These are phyloP conservation scores for Lactuca sativa DNA, from an alignment of 129 eudicot genomes.

Conservation along the genomic window DNA sequence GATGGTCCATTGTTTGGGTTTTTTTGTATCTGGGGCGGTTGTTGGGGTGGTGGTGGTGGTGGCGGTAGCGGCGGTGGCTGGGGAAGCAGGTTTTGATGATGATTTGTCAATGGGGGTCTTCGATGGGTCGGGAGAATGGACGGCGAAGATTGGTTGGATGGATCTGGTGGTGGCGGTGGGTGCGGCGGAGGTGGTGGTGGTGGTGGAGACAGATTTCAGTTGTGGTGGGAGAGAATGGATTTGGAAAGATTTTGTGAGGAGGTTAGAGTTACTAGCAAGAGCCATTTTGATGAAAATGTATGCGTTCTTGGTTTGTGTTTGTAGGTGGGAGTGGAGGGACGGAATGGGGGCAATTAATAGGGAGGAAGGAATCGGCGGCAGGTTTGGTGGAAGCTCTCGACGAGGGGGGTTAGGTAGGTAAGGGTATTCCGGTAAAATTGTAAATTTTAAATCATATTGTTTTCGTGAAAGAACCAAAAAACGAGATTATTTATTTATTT, in stretches of 20 bases:
- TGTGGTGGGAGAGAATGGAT: constrained; percentile 19
- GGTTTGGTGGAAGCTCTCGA: neutral
- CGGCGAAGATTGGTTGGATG: constrained; percentile 53
- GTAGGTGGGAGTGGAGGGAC: neutral
- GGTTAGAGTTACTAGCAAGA: neutral
- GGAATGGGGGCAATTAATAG: neutral
- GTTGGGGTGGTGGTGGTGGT: constrained; percentile 19
- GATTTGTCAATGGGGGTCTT: constrained; percentile 31
- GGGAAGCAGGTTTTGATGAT: constrained; percentile 7
- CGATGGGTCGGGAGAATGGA: constrained; percentile 44
- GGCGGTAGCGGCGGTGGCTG: constrained; percentile 33
- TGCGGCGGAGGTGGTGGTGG: neutral
- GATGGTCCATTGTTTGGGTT: constrained; percentile 42
- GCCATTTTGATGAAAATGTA: neutral
- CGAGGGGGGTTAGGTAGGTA: neutral
- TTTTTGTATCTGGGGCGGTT: constrained; percentile 7
- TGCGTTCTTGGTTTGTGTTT: neutral
- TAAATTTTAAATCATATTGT: no score
- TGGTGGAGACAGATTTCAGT: constrained; percentile 15
- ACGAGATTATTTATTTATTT: no score
- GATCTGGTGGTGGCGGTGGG: constrained; percentile 21
- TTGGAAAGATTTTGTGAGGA: constrained; percentile 30
- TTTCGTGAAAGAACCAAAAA: no score
- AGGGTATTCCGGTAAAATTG: neutral
- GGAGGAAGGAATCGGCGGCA: neutral